Base-by-base conservation (phyloP, 2,329 filamentous ascomycete species). In the Venturia aucupariae region DNA sequence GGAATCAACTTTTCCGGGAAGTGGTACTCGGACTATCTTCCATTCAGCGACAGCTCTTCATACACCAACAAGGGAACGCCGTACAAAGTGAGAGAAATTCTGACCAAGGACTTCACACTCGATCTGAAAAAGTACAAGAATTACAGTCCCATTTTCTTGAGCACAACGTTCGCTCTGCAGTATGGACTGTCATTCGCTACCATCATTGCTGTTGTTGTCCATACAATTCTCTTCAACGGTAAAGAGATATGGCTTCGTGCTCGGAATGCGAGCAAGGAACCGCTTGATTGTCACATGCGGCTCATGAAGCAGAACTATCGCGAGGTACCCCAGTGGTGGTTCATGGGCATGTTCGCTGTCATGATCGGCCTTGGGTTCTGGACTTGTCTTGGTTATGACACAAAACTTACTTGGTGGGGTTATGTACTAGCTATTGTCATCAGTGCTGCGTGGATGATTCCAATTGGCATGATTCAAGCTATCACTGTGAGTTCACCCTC, bases 401-500 rank as follows among this genome's bases (percentile, higher is more conserved):
- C 79, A 0, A 75, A 79, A 64, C 70, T 81, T 24, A 72, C 78
- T 1, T 80, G 75, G 75, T 79, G 77, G 77, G 75, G 74, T 1
- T 77, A 75, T 65, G 71, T 85, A 61, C 75, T 86, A 64, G 85
- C 83, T 72, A 79, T 86, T 46, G 68, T 83, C 39, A 79, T 66
- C 22, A 54, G 32, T 48, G 44, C 38, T 24, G 39, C 30, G 17
- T 65, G 62, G 62, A 57, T 66, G 42, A 68, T 86, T 30, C 84
- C 84, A 11, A 82, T 85, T 63, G 84, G 84, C 61, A 81, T 87
- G 67, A 79, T 86, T 59, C 83, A 86, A 70, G 84, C 82, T 64
- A 81, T 85, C 64, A 84, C 84, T 39, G 59, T 60, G 24, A 60
- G 59, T 42, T 44, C 11, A 27, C 7, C 17, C 3, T 4, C 6